Percentiles rank a stretch among this genome's conserved stretches.
Evolutionary conservation across 495 filamentous ascomycete species (phyloP).

Genomic region (Penicillium waksmanii): DNA sequence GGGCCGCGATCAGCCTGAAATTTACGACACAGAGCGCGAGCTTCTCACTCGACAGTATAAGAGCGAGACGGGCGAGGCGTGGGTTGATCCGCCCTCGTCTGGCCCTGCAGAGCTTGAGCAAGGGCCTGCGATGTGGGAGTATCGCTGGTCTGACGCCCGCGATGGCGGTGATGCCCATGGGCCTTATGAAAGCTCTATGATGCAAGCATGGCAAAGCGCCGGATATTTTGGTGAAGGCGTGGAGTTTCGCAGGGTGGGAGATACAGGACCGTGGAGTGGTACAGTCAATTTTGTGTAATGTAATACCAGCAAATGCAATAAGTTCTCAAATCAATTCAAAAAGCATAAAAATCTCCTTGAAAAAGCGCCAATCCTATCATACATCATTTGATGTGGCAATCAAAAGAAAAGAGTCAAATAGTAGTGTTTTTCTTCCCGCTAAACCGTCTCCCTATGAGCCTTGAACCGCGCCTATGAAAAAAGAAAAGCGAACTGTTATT

Average conservation of each 20-base stretch:
- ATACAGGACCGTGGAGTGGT: slow-evolving; percentile 63
- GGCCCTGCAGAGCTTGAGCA: slow-evolving; percentile 30
- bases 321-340: slow-evolving; percentile 26
- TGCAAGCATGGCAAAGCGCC: slow-evolving; percentile 85
- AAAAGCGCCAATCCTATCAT: slow-evolving; percentile 51
- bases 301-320: slow-evolving; percentile 23
- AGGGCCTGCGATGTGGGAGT: slow-evolving; percentile 75
- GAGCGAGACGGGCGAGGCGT: slow-evolving; percentile 87
- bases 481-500: slow-evolving; percentile 34
- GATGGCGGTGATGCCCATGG: slow-evolving; percentile 81
- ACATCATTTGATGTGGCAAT: slow-evolving; percentile 45
- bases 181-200: slow-evolving; percentile 80
- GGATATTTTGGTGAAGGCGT: slow-evolving; percentile 95
- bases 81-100: slow-evolving; percentile 65
- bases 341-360: slow-evolving; percentile 34
- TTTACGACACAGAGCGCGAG: slow-evolving; percentile 91
- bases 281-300: slow-evolving; percentile 61
- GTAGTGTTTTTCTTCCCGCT: slow-evolving; percentile 28
- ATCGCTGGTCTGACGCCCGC: slow-evolving; percentile 85
- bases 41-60: slow-evolving; percentile 78
- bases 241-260: slow-evolving; percentile 74
- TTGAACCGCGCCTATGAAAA: slow-evolving; percentile 22
- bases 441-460: slow-evolving; percentile 26
- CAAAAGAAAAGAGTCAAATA: slow-evolving; percentile 30
- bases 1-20: slow-evolving; percentile 76